These are phyloP conservation scores for Kluyveromyces starmeri DNA, from an alignment of 805 yeast genomes.

Conservation along the genomic window DNA sequence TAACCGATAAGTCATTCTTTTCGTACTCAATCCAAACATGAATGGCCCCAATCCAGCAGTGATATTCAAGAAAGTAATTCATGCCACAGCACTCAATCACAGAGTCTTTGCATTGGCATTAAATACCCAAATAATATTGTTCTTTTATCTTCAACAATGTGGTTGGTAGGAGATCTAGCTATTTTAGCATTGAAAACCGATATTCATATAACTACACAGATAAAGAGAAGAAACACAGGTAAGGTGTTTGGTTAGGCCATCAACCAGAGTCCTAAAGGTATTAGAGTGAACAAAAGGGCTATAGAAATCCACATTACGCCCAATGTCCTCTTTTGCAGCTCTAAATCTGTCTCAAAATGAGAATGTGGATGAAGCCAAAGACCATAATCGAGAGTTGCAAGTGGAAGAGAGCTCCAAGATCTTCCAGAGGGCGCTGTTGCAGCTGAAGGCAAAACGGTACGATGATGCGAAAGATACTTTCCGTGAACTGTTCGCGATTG, in stretches of 20 bases:
- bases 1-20: not conserved
- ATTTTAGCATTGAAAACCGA: no score
- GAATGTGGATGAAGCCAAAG: constrained; percentile 60
- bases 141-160: no score
- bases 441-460: constrained; percentile 44
- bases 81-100: no score
- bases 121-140: no score
- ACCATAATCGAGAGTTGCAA: constrained; percentile 86
- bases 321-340: constrained; percentile 64
- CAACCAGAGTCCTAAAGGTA: no score
- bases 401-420: constrained; percentile 74
- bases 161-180: no score
- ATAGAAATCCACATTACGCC: no score
- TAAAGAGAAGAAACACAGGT: no score
- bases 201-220: no score
- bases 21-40: not conserved
- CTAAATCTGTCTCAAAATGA: constrained; percentile 72
- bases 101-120: no score
- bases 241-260: no score
- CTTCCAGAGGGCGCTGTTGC: constrained; percentile 60
- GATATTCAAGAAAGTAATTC: constrained; percentile 3
- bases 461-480: constrained; percentile 47
- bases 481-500: constrained; percentile 54
- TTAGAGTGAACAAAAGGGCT: no score
- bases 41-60: constrained; percentile 2